Evolutionary conservation across 441 rosid genomes (phyloP), one percentile per base, ranked within the genome.

Genomic region (Eruca vesicaria): DNA sequence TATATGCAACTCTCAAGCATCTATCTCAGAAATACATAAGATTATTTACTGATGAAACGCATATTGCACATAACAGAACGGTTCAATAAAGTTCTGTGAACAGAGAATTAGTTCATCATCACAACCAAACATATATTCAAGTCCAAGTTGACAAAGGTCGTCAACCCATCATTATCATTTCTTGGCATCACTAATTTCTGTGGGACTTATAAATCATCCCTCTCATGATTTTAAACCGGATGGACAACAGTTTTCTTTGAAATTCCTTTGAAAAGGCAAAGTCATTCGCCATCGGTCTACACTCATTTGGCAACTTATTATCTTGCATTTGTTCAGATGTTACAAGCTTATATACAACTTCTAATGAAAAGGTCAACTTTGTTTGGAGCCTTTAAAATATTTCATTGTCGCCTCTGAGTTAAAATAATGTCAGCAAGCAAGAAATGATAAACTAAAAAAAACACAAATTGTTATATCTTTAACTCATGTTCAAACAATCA

Each of bases 1-100:
- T 58, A 21, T 23, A 57, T 9, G 33, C 48, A 74, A 59, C 64
- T 66, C 41, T 62, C 53, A 74, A 32, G 33, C 31, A 48, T 35
- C 20, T 28, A 26, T 33, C 32, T 38, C 32, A n/a, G 55, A 65
- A 12, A 41, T 31, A 19, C 31, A 5, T 64, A 66, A 55, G 62
- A 31, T 23, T 23, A n/a, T n/a, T n/a, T n/a, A n/a, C n/a, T n/a
- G n/a, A n/a, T n/a, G n/a, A n/a, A n/a, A n/a, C n/a, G n/a, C n/a
- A n/a, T n/a, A n/a, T n/a, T n/a, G n/a, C n/a, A n/a, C n/a, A n/a
- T n/a, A n/a, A n/a, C n/a, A n/a, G n/a, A n/a, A n/a, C n/a, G n/a
- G n/a, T n/a, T n/a, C n/a, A n/a, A n/a, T n/a, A n/a, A n/a, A n/a
- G n/a, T n/a, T n/a, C n/a, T n/a, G n/a, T n/a, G n/a, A n/a, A n/a